A percentile compares a stretch with the other conserved stretches of the same genome.
Evolutionary conservation across 805 yeast species (phyloP).

Genomic region (Metschnikowia lochheadii): DNA sequence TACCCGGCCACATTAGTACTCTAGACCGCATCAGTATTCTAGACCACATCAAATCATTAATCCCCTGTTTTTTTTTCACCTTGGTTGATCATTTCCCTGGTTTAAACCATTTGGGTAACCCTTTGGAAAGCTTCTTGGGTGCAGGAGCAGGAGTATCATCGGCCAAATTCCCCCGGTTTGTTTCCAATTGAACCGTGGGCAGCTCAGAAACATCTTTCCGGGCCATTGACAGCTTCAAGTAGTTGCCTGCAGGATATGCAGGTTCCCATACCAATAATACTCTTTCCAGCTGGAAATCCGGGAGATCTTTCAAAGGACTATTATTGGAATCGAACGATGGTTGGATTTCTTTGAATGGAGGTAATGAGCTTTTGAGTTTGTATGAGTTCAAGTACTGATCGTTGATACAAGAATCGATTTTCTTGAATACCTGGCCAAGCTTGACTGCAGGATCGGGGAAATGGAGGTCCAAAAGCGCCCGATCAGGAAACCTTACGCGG

Average conservation of each 20-base stretch:
- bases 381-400: constrained; percentile 29
- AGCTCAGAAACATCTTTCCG: constrained; percentile 26
- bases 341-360: constrained; percentile 33
- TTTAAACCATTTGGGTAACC: constrained; percentile 19
- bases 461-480: constrained; percentile 31
- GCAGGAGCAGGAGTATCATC: constrained; percentile 13
- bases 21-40: no score
- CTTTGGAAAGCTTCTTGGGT: constrained; percentile 2
- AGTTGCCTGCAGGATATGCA: constrained; percentile 24
- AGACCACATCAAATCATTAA: neutral
- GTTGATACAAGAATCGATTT: constrained; percentile 30
- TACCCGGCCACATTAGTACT: no score
- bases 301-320: constrained; percentile 22
- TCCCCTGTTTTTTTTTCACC: neutral
- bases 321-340: constrained; percentile 28
- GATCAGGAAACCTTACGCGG: constrained; percentile 38
- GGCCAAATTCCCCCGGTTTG: constrained; percentile 27
- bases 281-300: constrained; percentile 29
- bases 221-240: constrained; percentile 18
- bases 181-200: constrained; percentile 36
- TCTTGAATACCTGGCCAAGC: constrained; percentile 35
- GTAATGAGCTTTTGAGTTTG: constrained; percentile 31
- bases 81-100: neutral
- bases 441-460: constrained; percentile 25
- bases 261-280: constrained; percentile 36